Evolutionary conservation across 2,329 filamentous ascomycete genomes (phyloP).

Genomic region (Arachnomyces sp.): DNA sequence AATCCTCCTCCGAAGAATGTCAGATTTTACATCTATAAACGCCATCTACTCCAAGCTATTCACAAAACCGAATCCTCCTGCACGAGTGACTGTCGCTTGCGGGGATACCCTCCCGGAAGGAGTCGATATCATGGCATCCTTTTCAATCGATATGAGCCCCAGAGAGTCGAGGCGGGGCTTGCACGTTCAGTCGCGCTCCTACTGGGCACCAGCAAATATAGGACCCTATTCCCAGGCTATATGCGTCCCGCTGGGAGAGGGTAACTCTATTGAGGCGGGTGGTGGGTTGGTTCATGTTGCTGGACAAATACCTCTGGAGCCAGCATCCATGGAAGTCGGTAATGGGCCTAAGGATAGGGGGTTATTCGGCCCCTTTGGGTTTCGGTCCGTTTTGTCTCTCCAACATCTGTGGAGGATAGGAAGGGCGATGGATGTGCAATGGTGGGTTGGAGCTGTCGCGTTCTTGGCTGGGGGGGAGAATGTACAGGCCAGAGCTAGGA

Average conservation of each 20-base stretch:
- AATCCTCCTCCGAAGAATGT: slow-evolving; percentile 69
- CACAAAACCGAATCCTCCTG: slow-evolving; percentile 67
- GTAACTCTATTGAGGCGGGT: slow-evolving; percentile 15
- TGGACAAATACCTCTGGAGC: slow-evolving; percentile 83
- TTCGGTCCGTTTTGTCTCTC: slow-evolving; percentile 63
- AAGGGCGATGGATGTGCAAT: slow-evolving; percentile 58
- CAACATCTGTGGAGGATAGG: slow-evolving; percentile 88
- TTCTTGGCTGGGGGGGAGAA: slow-evolving; percentile 52
- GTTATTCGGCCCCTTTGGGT: slow-evolving; percentile 35
- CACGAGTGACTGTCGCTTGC: slow-evolving; percentile 73
- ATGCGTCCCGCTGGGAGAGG: slow-evolving; percentile 37
- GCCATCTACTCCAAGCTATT: slow-evolving; percentile 68
- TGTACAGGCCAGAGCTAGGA: slow-evolving; percentile 25
- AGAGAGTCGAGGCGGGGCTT: slow-evolving; percentile 44
- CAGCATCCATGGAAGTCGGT: slow-evolving; percentile 60
- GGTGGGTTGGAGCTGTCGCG: slow-evolving; percentile 67
- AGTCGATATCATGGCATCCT: slow-evolving; percentile 53
- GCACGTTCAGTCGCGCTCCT: slow-evolving; percentile 87
- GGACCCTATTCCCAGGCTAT: slow-evolving; percentile 93
- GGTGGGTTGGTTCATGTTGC: slow-evolving; percentile 57
- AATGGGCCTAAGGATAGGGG: slow-evolving; percentile 14
- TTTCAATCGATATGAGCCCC: slow-evolving; percentile 35
- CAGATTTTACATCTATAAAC: slow-evolving; percentile 70
- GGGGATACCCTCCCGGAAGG: slow-evolving; percentile 56
- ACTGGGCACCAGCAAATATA: slow-evolving; percentile 97